Evolutionary conservation across 768 basidiomycete species (phyloP).

Genomic region (Flagelloscypha sp.): DNA sequence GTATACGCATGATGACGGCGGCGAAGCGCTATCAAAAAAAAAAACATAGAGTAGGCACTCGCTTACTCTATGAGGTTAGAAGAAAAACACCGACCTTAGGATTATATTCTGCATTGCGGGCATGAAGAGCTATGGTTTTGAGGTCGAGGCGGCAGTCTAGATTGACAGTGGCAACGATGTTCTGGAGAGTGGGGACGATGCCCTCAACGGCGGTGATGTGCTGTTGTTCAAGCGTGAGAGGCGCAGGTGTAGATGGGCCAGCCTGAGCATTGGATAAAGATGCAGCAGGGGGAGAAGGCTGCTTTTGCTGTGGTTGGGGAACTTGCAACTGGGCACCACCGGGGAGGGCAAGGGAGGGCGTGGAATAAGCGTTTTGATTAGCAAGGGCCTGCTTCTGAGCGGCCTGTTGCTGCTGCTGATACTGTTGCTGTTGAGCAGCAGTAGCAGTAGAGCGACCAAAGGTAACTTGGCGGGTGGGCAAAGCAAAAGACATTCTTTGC

Average conservation of each 20-base stretch:
- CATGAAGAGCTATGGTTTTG: constrained; percentile 97
- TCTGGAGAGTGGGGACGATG: constrained; percentile 98
- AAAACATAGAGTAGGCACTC: constrained; percentile 52
- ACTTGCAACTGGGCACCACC: constrained; percentile 30
- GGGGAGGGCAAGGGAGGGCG: constrained; percentile 41
- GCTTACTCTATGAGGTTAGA: constrained; percentile 24
- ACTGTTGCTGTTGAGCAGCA: constrained; percentile 29
- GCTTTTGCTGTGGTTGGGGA: constrained; percentile 21
- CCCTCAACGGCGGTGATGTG: constrained; percentile 97
- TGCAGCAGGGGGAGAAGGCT: constrained; percentile 19
- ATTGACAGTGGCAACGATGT: constrained; percentile 98
- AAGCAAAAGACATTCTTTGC: constrained; percentile 57
- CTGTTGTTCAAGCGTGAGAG: constrained; percentile 82
- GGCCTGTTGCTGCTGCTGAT: constrained; percentile 29
- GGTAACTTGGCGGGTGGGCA: constrained; percentile 72
- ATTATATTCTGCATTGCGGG: constrained; percentile 98
- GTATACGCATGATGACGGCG: constrained; percentile 99
- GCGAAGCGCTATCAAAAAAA: constrained; percentile 88
- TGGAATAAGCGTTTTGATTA: constrained; percentile 40
- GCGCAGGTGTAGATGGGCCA: constrained; percentile 59
- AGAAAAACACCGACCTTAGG: constrained; percentile 84
- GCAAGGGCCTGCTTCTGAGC: constrained; percentile 50
- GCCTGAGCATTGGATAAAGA: constrained; percentile 36
- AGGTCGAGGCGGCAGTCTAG: constrained; percentile 93
- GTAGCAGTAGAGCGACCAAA: constrained; percentile 58